Evolutionary conservation across 2,329 filamentous ascomycete genomes (phyloP).

Genomic region (Diplodia sapinea): DNA sequence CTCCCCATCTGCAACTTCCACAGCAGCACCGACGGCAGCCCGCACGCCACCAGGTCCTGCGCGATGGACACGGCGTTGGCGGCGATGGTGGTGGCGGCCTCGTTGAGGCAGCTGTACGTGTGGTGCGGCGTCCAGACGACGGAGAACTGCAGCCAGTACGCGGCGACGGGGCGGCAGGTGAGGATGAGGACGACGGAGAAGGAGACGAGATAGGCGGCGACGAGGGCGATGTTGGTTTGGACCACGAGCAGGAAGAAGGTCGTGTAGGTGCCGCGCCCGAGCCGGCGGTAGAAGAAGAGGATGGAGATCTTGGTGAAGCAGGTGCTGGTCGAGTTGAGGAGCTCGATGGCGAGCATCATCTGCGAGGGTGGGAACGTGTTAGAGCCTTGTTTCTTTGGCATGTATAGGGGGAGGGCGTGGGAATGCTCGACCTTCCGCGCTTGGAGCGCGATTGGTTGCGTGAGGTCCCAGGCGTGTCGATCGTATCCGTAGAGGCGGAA

Average conservation of each 20-base stretch:
- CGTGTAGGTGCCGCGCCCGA: slow-evolving; percentile 46
- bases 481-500: slow-evolving; percentile 23
- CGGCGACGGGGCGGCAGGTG: slow-evolving; percentile 48
- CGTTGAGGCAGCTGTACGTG: slow-evolving; percentile 43
- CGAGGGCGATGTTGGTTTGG: slow-evolving; percentile 47
- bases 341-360: slow-evolving; percentile 38
- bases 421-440: slow-evolving; percentile 19
- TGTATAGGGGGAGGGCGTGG: no score
- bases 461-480: slow-evolving; percentile 28
- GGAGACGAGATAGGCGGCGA: slow-evolving; percentile 47
- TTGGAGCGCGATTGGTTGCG: slow-evolving; percentile 9
- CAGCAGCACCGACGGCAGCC: slow-evolving; percentile 53
- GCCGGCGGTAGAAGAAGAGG: slow-evolving; percentile 51
- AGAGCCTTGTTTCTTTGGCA: no score
- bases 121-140: slow-evolving; percentile 23
- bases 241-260: slow-evolving; percentile 47
- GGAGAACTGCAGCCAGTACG: slow-evolving; percentile 50
- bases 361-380: neutral
- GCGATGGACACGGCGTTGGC: slow-evolving; percentile 49
- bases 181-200: slow-evolving; percentile 47
- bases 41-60: slow-evolving; percentile 50
- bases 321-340: slow-evolving; percentile 39
- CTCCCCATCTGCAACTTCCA: slow-evolving; percentile 51
- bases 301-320: slow-evolving; percentile 45
- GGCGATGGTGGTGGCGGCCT: slow-evolving; percentile 46